Conservation (phyloP, 2,329 filamentous ascomycete genomes). For the Colletotrichum horii region DNA sequence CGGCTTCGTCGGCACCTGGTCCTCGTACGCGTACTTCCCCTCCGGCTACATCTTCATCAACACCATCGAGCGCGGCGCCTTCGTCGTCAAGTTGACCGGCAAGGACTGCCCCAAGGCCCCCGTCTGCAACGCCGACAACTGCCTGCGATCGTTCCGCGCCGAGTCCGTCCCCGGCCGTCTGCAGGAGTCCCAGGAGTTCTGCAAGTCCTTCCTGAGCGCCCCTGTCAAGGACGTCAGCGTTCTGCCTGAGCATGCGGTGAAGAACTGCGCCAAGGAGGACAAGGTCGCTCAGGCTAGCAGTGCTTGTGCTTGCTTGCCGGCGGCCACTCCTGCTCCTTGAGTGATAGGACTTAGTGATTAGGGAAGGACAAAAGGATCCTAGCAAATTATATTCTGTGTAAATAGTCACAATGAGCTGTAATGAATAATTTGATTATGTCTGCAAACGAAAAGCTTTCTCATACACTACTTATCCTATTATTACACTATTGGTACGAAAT, state of each 20-base stretch:
- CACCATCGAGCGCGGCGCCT: slow-evolving; percentile 56
- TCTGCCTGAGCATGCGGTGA: slow-evolving; percentile 24
- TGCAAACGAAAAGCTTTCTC: too few species aligned
- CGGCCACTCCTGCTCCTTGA: slow-evolving; percentile 21
- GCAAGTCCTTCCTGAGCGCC: slow-evolving; percentile 25
- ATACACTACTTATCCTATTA: too few species aligned
- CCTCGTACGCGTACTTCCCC: slow-evolving; percentile 52
- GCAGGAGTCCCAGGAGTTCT: slow-evolving; percentile 36
- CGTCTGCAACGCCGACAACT: slow-evolving; percentile 39
- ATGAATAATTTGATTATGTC: background rate
- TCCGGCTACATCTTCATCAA: slow-evolving; percentile 56
- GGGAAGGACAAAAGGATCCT: background rate
- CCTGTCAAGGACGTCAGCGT: slow-evolving; percentile 22
- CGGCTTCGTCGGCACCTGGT: slow-evolving; percentile 51
- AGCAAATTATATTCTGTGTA: background rate
- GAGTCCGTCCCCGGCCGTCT: slow-evolving; percentile 36
- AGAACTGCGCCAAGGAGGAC: slow-evolving; percentile 24
- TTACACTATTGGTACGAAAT: too few species aligned
- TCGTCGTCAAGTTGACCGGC: slow-evolving; percentile 45
- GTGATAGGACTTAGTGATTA: background rate
- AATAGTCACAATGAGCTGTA: background rate
- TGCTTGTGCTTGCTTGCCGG: slow-evolving; percentile 27
- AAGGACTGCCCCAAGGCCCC: slow-evolving; percentile 21
- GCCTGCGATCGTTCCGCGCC: slow-evolving; percentile 40
- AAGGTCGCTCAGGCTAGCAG: slow-evolving; percentile 24